Conservation (phyloP, 2,329 filamentous ascomycete genomes). For the Stromatinia cepivora region DNA sequence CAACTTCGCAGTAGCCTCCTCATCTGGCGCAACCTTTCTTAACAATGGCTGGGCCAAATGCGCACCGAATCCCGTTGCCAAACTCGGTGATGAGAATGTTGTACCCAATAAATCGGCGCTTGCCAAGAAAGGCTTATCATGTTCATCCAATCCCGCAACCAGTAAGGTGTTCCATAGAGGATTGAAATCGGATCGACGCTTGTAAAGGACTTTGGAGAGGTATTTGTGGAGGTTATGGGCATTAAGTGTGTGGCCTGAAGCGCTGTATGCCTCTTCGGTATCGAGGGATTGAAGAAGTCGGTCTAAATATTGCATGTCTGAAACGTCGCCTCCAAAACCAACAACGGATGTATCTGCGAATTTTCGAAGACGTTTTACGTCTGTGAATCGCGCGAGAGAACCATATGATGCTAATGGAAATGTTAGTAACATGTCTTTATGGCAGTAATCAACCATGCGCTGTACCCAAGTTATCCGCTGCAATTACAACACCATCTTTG, state of each 20-base stretch:
- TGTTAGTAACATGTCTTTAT: constrained; percentile 26
- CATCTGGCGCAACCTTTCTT: constrained; percentile 79
- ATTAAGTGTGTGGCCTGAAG: constrained; percentile 61
- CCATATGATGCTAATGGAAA: constrained; percentile 79
- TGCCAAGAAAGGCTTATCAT: constrained; percentile 82
- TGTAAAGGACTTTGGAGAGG: constrained; percentile 93
- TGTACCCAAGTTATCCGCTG: constrained; percentile 90
- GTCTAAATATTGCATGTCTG: constrained; percentile 98
- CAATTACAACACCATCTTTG: constrained; percentile 93
- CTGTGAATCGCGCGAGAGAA: constrained; percentile 92
- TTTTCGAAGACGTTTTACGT: constrained; percentile 89
- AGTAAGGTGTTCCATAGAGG: constrained; percentile 96
- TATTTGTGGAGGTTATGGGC: constrained; percentile 97
- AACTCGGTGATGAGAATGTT: constrained; percentile 81
- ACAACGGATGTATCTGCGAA: constrained; percentile 84
- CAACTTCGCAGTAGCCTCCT: constrained; percentile 71
- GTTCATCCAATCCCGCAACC: constrained; percentile 82
- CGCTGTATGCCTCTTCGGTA: constrained; percentile 81
- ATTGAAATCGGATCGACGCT: constrained; percentile 91
- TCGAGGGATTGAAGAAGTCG: constrained; percentile 83
- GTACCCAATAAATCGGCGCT: constrained; percentile 90
- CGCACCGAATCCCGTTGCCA: constrained; percentile 91
- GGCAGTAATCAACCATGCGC: background rate
- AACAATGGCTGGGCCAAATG: constrained; percentile 93
- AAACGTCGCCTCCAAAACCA: constrained; percentile 95